These are phyloP conservation scores for Yamagishiella unicocca DNA, from an alignment of 139 green algal genomes.

Conservation along the genomic window DNA sequence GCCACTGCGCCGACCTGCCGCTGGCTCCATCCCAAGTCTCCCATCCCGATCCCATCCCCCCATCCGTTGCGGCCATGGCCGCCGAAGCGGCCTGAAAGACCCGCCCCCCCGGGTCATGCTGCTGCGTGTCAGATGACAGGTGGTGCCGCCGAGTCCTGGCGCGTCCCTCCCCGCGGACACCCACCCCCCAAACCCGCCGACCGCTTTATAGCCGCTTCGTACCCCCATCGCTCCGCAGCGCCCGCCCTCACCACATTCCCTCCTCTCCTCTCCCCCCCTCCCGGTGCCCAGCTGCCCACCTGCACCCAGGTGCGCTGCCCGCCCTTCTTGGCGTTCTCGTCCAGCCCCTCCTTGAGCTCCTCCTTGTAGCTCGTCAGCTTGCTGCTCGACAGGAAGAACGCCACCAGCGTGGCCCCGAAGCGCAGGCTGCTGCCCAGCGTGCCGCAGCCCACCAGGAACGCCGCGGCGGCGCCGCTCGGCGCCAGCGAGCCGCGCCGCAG, in stretches of 20 bases:
- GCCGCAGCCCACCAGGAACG: constrained; percentile 72
- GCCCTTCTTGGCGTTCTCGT: constrained; percentile 80
- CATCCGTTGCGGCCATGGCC: too few relatives aligned
- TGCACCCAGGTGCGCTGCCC: constrained; percentile 89
- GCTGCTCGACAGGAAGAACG: constrained; percentile 84
- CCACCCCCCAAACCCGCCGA: too few relatives aligned
- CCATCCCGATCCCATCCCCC: too few relatives aligned
- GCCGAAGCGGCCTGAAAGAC: too few relatives aligned
- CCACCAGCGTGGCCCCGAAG: constrained; percentile 80
- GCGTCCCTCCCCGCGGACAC: too few relatives aligned
- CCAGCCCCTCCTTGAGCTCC: constrained; percentile 74
- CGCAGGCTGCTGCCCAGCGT: constrained; percentile 76
- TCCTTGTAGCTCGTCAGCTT: constrained; percentile 86
- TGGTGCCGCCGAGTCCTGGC: too few relatives aligned
- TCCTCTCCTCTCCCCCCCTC: background rate
- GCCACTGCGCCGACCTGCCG: too few relatives aligned
- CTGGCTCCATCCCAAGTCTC: too few relatives aligned
- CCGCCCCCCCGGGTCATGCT: too few relatives aligned
- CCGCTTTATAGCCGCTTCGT: too few relatives aligned
- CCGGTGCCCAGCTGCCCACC: constrained; percentile 51
- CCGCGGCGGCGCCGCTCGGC: constrained; percentile 67
- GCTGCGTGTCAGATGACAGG: too few relatives aligned
- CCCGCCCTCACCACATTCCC: background rate
- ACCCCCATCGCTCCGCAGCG: background rate
- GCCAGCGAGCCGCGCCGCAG: constrained; percentile 43